phyloP scores from a whole-genome alignment of 2,329 filamentous ascomycete species.

The Helotiales sp. region DNA sequence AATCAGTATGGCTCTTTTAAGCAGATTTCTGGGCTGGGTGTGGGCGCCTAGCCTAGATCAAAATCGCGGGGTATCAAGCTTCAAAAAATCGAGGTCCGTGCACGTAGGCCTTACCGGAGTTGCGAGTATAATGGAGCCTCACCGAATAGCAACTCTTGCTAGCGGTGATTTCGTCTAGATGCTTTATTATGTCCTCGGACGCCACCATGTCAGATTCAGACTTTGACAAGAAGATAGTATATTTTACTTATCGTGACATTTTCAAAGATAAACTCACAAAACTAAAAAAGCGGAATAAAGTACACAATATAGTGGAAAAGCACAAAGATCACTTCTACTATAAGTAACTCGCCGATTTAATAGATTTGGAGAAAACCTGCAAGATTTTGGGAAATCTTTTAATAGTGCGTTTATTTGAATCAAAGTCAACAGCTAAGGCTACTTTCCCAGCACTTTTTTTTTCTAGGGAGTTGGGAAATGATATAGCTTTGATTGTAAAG shows the following conservation, averaged over 20 bases:
- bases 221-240: slow-evolving; percentile 25
- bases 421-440: not conserved
- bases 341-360: slow-evolving; percentile 7
- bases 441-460: not conserved
- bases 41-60: too few species aligned
- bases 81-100: too few species aligned
- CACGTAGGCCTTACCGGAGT: too few species aligned
- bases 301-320: slow-evolving; percentile 24
- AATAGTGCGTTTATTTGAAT: not conserved
- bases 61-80: too few species aligned
- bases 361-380: not conserved
- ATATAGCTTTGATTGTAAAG: not conserved
- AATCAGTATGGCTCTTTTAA: too few species aligned
- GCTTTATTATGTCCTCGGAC: slow-evolving; percentile 19
- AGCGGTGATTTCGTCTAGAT: slow-evolving; percentile 12
- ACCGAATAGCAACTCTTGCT: too few species aligned
- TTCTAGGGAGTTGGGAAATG: not conserved
- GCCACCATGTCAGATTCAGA: slow-evolving; percentile 24
- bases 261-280: slow-evolving; percentile 30
- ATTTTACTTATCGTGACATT: slow-evolving; percentile 30
- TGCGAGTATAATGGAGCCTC: not conserved
- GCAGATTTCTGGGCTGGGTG: too few species aligned
- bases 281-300: slow-evolving; percentile 25
- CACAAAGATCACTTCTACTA: slow-evolving; percentile 27
- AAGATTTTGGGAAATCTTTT: not conserved